Base-by-base conservation (phyloP, 768 basidiomycete species). In the Lactarius trivialis region DNA sequence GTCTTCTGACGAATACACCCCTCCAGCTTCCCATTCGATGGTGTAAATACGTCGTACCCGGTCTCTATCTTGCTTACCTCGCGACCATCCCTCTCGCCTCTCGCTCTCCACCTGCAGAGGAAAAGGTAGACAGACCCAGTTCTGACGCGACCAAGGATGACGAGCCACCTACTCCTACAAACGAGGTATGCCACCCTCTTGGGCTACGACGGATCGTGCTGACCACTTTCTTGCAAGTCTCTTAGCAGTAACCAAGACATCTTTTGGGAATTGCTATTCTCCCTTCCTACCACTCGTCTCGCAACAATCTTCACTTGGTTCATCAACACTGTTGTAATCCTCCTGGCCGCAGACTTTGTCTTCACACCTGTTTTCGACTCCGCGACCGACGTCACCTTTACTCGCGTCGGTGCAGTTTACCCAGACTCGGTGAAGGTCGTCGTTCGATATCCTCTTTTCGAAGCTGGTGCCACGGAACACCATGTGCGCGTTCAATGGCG, bases 341-440 rank as follows among this genome's bases (percentile, higher is more conserved):
- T 72, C 30, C 64, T 73, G 54, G 70, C 72, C 6, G 62, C 73
- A 34, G 89, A 92, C 69, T 79, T 84, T 64, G 73, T 79, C 52
- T 65, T 76, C 24, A 76, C 81, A 1, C 88, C 89, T 4, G 77
- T 81, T 67, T 70, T 84, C 59, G 82, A 84, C 69, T 68, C 80
- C 51, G 82, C 84, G 17, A 41, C 72, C 9, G 78, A 81, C 68
- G 80, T 89, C 63, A 73, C 76, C 14, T 92, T 87, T 71, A 82
- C 83, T 3, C 81, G 89, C 55, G 75, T 89, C 59, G 89, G 89
- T 17, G 87, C 87, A 3, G 79, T 91, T 60, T 81, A 84, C 65
- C 82, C 84, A 4, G 81, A 84, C 67, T 74, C 76, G 49, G 85
- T 76, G 62, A 90, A 88, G 71, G 76, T 91, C 48, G 73, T 79